These are phyloP conservation scores for Proliferodiscus dingleyae DNA, from an alignment of 2,329 filamentous ascomycete species.

Conservation along the genomic window DNA sequence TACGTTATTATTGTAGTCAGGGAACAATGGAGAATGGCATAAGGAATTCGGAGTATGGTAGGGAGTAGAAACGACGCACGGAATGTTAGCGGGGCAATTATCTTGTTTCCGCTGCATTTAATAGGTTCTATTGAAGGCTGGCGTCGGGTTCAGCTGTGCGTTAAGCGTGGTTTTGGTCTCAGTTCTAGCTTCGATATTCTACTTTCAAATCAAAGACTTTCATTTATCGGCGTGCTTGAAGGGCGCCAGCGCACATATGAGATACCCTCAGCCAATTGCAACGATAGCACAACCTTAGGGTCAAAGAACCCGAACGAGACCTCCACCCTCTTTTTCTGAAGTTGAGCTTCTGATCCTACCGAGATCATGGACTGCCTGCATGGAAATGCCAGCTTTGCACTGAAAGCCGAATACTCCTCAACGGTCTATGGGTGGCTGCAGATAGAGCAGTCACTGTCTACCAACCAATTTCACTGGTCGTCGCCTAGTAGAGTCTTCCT, in stretches of 20 bases:
- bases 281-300: neutral
- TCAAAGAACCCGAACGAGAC: neutral
- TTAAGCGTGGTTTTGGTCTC: conserved; percentile 8
- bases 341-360: too few relatives aligned
- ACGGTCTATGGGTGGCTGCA: neutral
- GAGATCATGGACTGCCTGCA: too few relatives aligned
- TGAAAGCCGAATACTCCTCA: neutral
- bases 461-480: too few relatives aligned
- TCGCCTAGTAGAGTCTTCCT: too few relatives aligned
- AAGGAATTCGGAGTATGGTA: conserved; percentile 10
- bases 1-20: conserved; percentile 5
- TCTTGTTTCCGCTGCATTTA: too few relatives aligned
- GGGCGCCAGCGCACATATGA: neutral
- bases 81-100: conserved; percentile 12
- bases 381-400: neutral
- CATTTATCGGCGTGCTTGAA: neutral
- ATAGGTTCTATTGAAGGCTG: too few relatives aligned
- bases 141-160: conserved; percentile 15
- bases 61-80: conserved; percentile 6
- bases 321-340: neutral
- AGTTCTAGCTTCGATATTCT: conserved; percentile 10
- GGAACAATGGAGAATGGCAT: neutral
- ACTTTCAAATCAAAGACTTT: conserved; percentile 15
- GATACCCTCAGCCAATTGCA: neutral
- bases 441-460: too few relatives aligned